A percentile compares a stretch with the other conserved stretches of the same genome.
phyloP scores from a whole-genome alignment of 768 basidiomycete species.

The Phanerochaete carnosa region DNA sequence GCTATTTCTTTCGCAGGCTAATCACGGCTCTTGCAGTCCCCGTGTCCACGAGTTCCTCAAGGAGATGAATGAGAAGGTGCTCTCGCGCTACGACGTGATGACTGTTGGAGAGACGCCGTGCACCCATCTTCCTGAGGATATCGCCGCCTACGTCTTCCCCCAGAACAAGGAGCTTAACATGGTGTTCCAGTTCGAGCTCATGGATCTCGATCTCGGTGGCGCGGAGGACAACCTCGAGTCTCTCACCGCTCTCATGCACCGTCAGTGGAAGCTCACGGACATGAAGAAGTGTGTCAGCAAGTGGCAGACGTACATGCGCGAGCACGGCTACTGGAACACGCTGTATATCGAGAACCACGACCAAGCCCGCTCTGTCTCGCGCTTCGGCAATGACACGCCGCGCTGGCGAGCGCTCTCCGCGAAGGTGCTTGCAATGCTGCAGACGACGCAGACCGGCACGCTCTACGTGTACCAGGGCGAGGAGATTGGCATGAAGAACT shows the following conservation, averaged over 20 bases:
- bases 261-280: constrained; percentile 50
- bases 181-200: constrained; percentile 63
- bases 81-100: constrained; percentile 54
- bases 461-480: constrained; percentile 74
- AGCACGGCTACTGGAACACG: constrained; percentile 68
- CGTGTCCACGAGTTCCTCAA: constrained; percentile 62
- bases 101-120: constrained; percentile 68
- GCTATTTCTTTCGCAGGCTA: neutral
- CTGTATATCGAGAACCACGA: constrained; percentile 72
- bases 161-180: constrained; percentile 59
- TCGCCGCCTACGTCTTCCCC: constrained; percentile 57
- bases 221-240: constrained; percentile 24
- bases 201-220: constrained; percentile 51
- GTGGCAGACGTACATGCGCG: constrained; percentile 59
- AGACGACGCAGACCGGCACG: constrained; percentile 64
- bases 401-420: constrained; percentile 56
- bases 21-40: constrained; percentile 38
- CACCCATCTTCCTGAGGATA: constrained; percentile 46
- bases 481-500: constrained; percentile 67
- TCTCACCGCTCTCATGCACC: constrained; percentile 36
- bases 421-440: constrained; percentile 64
- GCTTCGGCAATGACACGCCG: constrained; percentile 58
- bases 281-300: constrained; percentile 39
- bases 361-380: constrained; percentile 58
- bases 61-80: constrained; percentile 62